phyloP scores from a whole-genome alignment of 345 rosid species.

The Dipteronia dyeriana region DNA sequence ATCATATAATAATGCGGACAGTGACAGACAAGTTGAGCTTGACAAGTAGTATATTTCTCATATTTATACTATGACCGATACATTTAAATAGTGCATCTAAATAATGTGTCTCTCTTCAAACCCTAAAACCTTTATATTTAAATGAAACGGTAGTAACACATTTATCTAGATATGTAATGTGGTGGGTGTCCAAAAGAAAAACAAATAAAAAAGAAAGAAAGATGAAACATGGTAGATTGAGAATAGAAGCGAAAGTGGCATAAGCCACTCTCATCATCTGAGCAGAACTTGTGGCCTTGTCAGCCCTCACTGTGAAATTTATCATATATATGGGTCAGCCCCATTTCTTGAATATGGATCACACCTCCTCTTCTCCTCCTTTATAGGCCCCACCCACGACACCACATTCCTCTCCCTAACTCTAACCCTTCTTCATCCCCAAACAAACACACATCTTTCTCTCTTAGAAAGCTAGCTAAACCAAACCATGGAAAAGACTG shows the following conservation, averaged over 20 bases:
- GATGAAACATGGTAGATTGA: constrained; percentile 25
- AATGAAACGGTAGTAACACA: too few species aligned
- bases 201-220: constrained; percentile 26
- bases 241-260: constrained; percentile 35
- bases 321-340: constrained; percentile 37
- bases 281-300: constrained; percentile 49
- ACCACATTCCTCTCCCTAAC: not conserved
- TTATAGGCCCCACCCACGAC: constrained; percentile 21
- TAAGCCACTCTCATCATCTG: constrained; percentile 37
- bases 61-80: fast-evolving
- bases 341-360: constrained; percentile 19
- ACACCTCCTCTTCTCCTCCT: constrained; percentile 7
- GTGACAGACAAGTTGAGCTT: too few species aligned
- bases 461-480: not conserved
- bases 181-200: constrained; percentile 20
- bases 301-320: constrained; percentile 47
- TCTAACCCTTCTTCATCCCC: not conserved
- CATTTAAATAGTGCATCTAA: too few species aligned
- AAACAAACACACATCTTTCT: not conserved
- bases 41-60: too few species aligned
- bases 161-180: too few species aligned
- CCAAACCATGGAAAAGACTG: constrained; percentile 26
- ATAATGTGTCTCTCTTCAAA: too few species aligned
- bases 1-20: too few species aligned
- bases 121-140: too few species aligned